Evolutionary conservation across 768 basidiomycete species (phyloP).

Genomic region (Podaxis carcinomalis): DNA sequence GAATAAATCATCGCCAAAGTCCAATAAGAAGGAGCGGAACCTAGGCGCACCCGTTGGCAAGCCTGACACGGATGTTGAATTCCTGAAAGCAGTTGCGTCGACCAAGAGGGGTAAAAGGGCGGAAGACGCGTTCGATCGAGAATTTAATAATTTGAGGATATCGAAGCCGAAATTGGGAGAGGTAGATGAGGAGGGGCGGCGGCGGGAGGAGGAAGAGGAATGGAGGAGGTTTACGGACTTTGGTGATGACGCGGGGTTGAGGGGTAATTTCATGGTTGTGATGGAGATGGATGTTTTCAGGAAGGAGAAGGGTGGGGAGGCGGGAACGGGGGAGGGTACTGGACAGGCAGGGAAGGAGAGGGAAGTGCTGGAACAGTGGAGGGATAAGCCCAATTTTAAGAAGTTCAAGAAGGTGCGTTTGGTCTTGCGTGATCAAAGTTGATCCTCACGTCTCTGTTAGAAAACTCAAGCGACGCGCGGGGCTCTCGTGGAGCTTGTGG

Average conservation of each 20-base stretch:
- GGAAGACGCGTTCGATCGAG: slow-evolving; percentile 72
- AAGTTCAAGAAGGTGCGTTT: slow-evolving; percentile 68
- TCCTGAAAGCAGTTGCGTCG: slow-evolving; percentile 71
- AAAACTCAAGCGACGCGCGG: slow-evolving; percentile 24
- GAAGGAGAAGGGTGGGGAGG: slow-evolving; percentile 20
- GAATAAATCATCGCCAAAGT: slow-evolving; percentile 5
- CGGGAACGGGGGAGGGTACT: not conserved
- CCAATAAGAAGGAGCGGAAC: slow-evolving; percentile 13
- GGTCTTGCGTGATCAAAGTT: not conserved
- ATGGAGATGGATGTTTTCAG: slow-evolving; percentile 57
- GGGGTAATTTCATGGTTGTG: slow-evolving; percentile 81
- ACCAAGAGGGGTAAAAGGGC: slow-evolving; percentile 63
- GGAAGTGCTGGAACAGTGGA: slow-evolving; percentile 33
- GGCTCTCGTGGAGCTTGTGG: slow-evolving; percentile 46
- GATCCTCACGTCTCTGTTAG: slow-evolving; percentile 12
- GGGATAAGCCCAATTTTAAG: slow-evolving; percentile 64
- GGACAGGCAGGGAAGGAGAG: slow-evolving; percentile 9
- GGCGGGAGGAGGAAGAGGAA: slow-evolving; percentile 42
- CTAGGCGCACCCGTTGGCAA: slow-evolving; percentile 37
- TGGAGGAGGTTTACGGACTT: slow-evolving; percentile 66
- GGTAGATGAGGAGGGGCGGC: not conserved
- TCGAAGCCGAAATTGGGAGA: slow-evolving; percentile 53
- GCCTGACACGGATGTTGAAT: slow-evolving; percentile 64
- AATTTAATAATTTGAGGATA: slow-evolving; percentile 75
- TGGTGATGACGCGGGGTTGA: slow-evolving; percentile 52